Evolutionary conservation across 495 filamentous ascomycete species (phyloP).

Genomic region (Articulospora tetracladia): DNA sequence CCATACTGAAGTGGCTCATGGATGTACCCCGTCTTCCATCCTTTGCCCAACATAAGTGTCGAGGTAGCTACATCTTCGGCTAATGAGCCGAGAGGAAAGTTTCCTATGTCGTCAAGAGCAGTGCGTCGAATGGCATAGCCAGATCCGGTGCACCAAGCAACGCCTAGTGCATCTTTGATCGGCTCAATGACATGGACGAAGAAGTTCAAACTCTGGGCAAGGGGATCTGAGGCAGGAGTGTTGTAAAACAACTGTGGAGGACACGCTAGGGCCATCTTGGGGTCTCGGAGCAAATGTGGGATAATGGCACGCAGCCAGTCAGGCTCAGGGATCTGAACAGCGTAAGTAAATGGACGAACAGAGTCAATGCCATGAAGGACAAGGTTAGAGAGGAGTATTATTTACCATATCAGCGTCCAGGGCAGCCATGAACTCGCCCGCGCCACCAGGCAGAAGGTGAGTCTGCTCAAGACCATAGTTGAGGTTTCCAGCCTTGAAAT

Average conservation of each 20-base stretch:
- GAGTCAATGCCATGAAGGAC: not conserved
- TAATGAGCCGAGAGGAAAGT: constrained; percentile 41
- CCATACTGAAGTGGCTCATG: constrained; percentile 49
- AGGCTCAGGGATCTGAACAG: constrained; percentile 40
- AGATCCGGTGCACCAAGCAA: constrained; percentile 50
- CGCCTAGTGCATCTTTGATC: constrained; percentile 43
- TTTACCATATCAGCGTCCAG: constrained; percentile 49
- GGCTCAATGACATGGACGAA: constrained; percentile 44
- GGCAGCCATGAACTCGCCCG: constrained; percentile 43
- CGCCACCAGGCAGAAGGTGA: constrained; percentile 32
- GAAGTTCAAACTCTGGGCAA: constrained; percentile 42
- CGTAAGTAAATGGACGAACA: constrained; percentile 13
- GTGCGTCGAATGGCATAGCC: constrained; percentile 46
- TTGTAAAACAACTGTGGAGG: constrained; percentile 53
- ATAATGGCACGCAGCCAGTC: constrained; percentile 46
- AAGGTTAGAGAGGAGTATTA: constrained; percentile 25
- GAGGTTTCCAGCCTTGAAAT: constrained; percentile 54
- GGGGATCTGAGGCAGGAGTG: constrained; percentile 42
- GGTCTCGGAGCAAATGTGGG: constrained; percentile 43
- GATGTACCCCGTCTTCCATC: constrained; percentile 47
- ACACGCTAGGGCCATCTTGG: constrained; percentile 43
- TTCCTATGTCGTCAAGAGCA: constrained; percentile 46
- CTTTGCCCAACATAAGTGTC: constrained; percentile 40
- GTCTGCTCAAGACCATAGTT: constrained; percentile 42
- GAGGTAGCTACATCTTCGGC: constrained; percentile 48